Base-by-base conservation (phyloP, 1,284 basidiomycete species). In the Porogramme epimiltina region DNA sequence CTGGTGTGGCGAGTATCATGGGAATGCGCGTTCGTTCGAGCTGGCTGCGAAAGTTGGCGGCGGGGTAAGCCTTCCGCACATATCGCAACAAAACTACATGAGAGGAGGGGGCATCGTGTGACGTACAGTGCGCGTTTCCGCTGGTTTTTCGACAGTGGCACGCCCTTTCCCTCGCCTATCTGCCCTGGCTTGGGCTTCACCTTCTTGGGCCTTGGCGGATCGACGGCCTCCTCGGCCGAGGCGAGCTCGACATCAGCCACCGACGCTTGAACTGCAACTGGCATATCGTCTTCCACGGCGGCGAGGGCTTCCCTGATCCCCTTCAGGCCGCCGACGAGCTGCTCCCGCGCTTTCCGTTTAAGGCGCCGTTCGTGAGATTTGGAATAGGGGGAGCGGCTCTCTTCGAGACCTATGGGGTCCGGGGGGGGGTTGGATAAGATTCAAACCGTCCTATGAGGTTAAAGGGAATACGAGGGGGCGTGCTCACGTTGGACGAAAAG, bases 81-180 rank as follows among this genome's bases (percentile, higher is more conserved):
- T 8, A 15, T 33, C 28, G n/a, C n/a, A n/a, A n/a, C n/a, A 31
- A 8, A 31, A 8, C 9, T 8, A 24, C 28, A 23, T 38, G 25
- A 22, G 56, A 31, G 23, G 40, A n/a, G n/a, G n/a, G n/a, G n/a
- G n/a, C n/a, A n/a, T n/a, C n/a, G n/a, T n/a, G 18, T 18, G 42
- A 79, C 89, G 62, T 65, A 93, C 91, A 93, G 69, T 23, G 80
- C 82, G 50, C 76, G 77, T 65, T 85, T 85, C 51, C 91, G 75
- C 64, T 92, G 87, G 15, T 77, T 69, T 59, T 81, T 79, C 47
- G 79, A 82, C 22, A 93, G 74, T 18, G 88, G 75, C 0, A 69
- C 67, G 20, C 75, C 74, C 61, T 82, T 87, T 3, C 89, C 84
- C 66, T 86, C 79, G 8, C 89, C 90, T 59, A 93, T 91, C 61